phyloP scores from a whole-genome alignment of 345 rosid species.

The Ailanthus altissimus region DNA sequence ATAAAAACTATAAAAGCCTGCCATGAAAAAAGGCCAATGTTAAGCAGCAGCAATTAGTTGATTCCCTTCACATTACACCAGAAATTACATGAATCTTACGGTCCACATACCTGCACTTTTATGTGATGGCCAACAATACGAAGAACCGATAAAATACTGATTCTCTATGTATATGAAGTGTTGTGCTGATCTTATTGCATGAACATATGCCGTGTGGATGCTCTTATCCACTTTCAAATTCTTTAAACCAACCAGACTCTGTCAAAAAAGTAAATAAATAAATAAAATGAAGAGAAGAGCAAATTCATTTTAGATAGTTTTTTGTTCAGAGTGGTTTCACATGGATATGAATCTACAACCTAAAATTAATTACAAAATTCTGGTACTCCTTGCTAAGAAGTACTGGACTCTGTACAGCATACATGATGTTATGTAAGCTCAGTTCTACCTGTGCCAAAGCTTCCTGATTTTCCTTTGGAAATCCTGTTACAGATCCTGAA shows the following conservation, averaged over 20 bases:
- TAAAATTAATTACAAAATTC: not conserved
- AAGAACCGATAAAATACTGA: slow-evolving; percentile 72
- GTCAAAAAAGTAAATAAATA: slow-evolving; percentile 22
- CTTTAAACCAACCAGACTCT: slow-evolving; percentile 65
- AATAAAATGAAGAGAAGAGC: not conserved
- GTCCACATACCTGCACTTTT: slow-evolving; percentile 58
- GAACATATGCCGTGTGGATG: slow-evolving; percentile 65
- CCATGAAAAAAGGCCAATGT: not conserved
- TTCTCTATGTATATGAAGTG: slow-evolving; percentile 74
- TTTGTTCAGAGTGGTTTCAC: not conserved
- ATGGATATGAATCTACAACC: not conserved
- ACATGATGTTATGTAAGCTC: slow-evolving; percentile 1
- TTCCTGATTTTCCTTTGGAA: slow-evolving; percentile 51
- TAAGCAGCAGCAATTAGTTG: not conserved
- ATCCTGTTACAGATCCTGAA: slow-evolving; percentile 74
- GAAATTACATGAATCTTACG: not conserved
- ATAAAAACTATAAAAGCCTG: not conserved
- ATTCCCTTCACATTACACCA: not conserved
- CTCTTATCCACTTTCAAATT: slow-evolving; percentile 69
- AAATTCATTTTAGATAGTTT: slow-evolving; percentile 5
- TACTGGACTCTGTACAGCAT: not conserved
- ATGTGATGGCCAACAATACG: slow-evolving; percentile 68
- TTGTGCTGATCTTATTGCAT: slow-evolving; percentile 75
- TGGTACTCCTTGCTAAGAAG: not conserved
- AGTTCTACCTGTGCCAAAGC: slow-evolving; percentile 51